These are phyloP conservation scores for Dryas octopetala DNA, from an alignment of 306 rosid genomes.

Conservation along the genomic window DNA sequence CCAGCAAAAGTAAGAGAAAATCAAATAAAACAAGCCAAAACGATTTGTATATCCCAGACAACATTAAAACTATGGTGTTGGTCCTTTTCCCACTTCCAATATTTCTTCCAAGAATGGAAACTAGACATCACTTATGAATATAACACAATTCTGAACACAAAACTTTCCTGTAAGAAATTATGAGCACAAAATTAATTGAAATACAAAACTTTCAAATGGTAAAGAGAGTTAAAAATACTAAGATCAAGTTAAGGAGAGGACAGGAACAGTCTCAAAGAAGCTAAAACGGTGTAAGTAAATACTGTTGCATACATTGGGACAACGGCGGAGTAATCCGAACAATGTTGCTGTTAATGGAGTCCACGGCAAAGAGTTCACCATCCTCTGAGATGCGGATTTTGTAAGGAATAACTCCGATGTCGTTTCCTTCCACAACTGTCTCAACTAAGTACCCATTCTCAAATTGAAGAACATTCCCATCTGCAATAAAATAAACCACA, in stretches of 20 bases:
- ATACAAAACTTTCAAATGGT: neutral
- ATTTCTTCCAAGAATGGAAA: neutral
- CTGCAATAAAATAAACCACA: constrained; percentile 43
- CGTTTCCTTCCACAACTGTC: constrained; percentile 87
- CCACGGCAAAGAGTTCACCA: constrained; percentile 86
- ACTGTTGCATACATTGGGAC: constrained; percentile 67
- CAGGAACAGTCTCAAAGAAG: constrained; percentile 4
- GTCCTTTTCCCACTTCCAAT: neutral
- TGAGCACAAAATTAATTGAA: neutral
- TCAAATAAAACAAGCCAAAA: neutral
- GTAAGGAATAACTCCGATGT: constrained; percentile 79
- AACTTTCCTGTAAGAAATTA: neutral
- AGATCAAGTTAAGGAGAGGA: neutral
- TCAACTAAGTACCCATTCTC: constrained; percentile 96
- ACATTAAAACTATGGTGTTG: neutral
- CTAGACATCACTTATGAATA: neutral
- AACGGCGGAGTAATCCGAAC: constrained; percentile 83
- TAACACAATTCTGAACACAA: neutral
- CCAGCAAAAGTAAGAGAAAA: neutral
- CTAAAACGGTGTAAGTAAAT: constrained; percentile 1
- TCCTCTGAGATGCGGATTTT: constrained; percentile 80
- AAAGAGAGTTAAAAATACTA: neutral
- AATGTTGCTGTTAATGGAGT: constrained; percentile 79
- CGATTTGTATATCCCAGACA: neutral
- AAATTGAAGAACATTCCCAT: constrained; percentile 80